These are phyloP conservation scores for Avicennia marina DNA, from an alignment of 257 asterid species.

Conservation along the genomic window DNA sequence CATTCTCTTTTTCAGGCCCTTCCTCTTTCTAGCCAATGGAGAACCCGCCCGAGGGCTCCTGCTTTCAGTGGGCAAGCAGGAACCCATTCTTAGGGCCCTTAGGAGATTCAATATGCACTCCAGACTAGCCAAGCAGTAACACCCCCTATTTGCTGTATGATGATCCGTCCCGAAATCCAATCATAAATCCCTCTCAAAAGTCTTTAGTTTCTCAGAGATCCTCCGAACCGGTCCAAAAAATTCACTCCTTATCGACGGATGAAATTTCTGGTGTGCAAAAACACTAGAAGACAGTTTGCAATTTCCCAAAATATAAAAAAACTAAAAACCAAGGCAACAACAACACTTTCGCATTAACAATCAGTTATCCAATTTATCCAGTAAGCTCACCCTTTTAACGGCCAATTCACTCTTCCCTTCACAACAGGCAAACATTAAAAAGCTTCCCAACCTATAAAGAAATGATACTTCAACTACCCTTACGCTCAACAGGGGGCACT, in stretches of 20 bases:
- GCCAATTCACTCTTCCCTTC: slow-evolving; percentile 6
- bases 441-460: slow-evolving; percentile 19
- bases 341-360: too few species aligned
- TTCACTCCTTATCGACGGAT: slow-evolving; percentile 21
- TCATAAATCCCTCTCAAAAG: slow-evolving; percentile 13
- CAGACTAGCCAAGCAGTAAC: slow-evolving; percentile 71
- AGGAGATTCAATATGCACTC: slow-evolving; percentile 78
- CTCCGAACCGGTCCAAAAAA: slow-evolving; percentile 17
- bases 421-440: slow-evolving; percentile 18
- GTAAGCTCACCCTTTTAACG: neutral
- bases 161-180: slow-evolving; percentile 55
- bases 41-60: slow-evolving; percentile 78
- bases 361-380: too few species aligned
- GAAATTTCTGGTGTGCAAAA: too few species aligned
- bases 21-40: slow-evolving; percentile 46
- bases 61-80: slow-evolving; percentile 89
- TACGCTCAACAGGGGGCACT: slow-evolving; percentile 17
- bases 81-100: slow-evolving; percentile 98
- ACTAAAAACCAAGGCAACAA: too few species aligned
- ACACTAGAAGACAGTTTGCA: too few species aligned
- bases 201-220: slow-evolving; percentile 14
- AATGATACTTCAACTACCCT: slow-evolving; percentile 24
- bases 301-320: too few species aligned
- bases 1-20: slow-evolving; percentile 37
- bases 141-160: slow-evolving; percentile 46